Base-by-base conservation (phyloP, 2,329 filamentous ascomycete genomes). In the Aspergillus pseudotamarii region DNA sequence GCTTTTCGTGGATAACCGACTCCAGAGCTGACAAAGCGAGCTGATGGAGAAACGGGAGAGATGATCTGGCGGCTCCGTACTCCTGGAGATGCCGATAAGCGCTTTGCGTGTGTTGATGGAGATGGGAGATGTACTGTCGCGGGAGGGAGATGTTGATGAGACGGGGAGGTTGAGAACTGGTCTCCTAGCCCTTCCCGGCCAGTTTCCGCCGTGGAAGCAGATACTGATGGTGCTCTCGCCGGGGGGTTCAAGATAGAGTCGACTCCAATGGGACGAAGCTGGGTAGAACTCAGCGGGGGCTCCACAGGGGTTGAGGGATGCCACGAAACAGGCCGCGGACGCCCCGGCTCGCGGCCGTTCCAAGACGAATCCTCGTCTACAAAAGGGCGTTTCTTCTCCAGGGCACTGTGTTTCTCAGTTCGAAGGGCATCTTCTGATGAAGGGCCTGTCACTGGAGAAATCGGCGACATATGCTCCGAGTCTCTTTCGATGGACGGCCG, bases 181-280 rank as follows among this genome's bases (percentile, higher is more conserved):
- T 71, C 59, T 32, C 60, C 69, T 26, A 69, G 60, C 28, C 62
- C 58, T 59, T 76, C 75, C 30, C 73, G 71, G 46, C 58, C 66
- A 46, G 63, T 59, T 45, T 68, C 65, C 23, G 43, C 41, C 38
- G 62, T 45, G 30, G 57, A 60, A 41, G 55, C 59, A n/a, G 60
- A 48, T 32, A 64, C 70, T n/a, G 66, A 41, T n/a, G 62, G 61
- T 34, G 69, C 58, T 57, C 73, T 73, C 26, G 73, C 65, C 6
- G 77, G 71, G 12, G 75, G 76, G 55, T 80, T 80, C 64, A 80
- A 64, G 60, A 80, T 80, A 12, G 78, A 71, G 62, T 78, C 76
- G n/a, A 80, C 76, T 11, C 75, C 78, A 64, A 79, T 76, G 30
- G 77, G 73, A 46, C 78, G 75, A 50, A 74, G 71, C 50, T 72